Conservation (phyloP, 129 eudicot species). For the Arctium minus region DNA sequence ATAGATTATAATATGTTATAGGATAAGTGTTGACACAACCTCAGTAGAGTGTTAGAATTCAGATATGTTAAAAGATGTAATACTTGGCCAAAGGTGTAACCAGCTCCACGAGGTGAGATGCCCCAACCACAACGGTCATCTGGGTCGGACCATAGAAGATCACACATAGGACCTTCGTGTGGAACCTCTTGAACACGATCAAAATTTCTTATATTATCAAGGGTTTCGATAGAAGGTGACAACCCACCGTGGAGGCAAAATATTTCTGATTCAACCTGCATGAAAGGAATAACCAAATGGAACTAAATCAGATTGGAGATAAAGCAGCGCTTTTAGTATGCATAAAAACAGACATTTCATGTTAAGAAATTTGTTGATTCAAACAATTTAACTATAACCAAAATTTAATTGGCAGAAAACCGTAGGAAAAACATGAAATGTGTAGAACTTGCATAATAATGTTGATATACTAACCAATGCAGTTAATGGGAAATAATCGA, state of each 20-base stretch:
- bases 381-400: background rate
- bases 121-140: slow-evolving; percentile 99
- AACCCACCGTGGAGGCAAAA: slow-evolving; percentile 95
- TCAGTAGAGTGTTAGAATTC: background rate
- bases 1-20: background rate
- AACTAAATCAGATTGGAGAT: background rate
- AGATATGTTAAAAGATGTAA: background rate
- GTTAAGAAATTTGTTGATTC: background rate
- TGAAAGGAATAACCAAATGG: background rate
- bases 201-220: slow-evolving; percentile 80
- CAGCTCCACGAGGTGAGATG: slow-evolving; percentile 94
- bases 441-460: background rate
- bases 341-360: background rate
- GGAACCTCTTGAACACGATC: slow-evolving; percentile 99
- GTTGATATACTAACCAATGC: slow-evolving; percentile 57
- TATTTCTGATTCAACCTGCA: slow-evolving; percentile 92
- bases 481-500: slow-evolving; percentile 75
- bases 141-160: slow-evolving; percentile 94
- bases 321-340: background rate
- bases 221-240: slow-evolving; percentile 92
- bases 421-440: background rate
- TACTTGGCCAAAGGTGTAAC: slow-evolving; percentile 98
- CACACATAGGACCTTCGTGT: slow-evolving; percentile 99
- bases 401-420: background rate
- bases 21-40: background rate